Evolutionary conservation across 2,329 filamentous ascomycete species (phyloP), one percentile per base, ranked within the genome.

Genomic region (Aureobasidium sp.): DNA sequence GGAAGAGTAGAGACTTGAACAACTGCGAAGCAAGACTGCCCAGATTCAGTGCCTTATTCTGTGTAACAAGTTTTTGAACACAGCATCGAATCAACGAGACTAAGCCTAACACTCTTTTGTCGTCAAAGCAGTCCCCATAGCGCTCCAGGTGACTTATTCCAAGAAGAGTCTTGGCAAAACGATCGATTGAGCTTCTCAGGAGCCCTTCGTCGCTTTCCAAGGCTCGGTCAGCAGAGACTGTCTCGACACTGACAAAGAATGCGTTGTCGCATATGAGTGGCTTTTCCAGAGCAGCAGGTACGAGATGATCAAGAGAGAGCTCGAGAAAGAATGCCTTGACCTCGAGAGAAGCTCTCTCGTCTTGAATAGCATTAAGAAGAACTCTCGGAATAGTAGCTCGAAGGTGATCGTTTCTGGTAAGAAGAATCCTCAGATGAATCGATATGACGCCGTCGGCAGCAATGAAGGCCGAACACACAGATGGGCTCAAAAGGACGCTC

Each of bases 41-140:
- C 16, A 69, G 57, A 8, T 62, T 53, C 21, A 73, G 61, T 14
- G 70, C 66, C 62, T 70, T 70, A 60, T 71, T 71, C 58, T 68
- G 69, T 45, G 64, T 67, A 54, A 67, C 69, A 21, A 71, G 59
- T 5, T 67, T 54, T 8, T 57, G 60, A 11, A 71, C 57, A 44
- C 74, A 74, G 53, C 67, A 72, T 11, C 68, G 65, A 14, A 80
- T 67, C 32, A 80, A 68, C 41, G 71, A 73, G 3, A 76, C 71
- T 27, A 79, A 71, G 7, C 69, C 69, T 8, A 49, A 32, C 32
- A 72, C 25, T n/a, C 37, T 49, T 25, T 30, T 11, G 47, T 62
- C 54, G 7, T 34, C n/a, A 27, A 54, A 41, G 25, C 32, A 14
- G 4, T 49, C 32, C 3, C 47, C 47, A 9, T 27, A 59, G 11